Base-by-base conservation (phyloP, 1,284 basidiomycete species). In the Caloboletus inedulis region DNA sequence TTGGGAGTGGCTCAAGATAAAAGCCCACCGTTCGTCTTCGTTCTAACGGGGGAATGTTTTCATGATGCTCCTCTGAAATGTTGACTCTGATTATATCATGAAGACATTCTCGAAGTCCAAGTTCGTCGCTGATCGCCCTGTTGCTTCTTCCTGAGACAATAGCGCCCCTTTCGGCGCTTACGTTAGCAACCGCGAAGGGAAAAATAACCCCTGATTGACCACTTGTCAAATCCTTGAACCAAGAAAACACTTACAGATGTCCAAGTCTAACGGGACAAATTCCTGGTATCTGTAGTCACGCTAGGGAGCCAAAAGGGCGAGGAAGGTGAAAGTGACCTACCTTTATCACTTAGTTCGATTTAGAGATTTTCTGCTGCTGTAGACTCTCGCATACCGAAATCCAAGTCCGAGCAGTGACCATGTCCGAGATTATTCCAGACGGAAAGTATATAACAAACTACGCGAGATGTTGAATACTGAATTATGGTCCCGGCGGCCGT, bases 1-100 rank as follows among this genome's bases (percentile, higher is more conserved):
- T 23, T 30, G 31, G 40, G 45, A 57, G 64, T 65, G 65, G 58
- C 64, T 67, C 64, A 66, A 50, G 2, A 27, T 16, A 36, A 1
- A 29, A 41, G 2, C 19, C 8, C n/a, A 16, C 13, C 7, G 36
- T 44, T 41, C 36, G 18, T 34, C 52, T 34, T 52, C 31, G 37
- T 48, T 51, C 23, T 9, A n/a, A 6, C 16, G 2, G 13, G 39
- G 36, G 31, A 16, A 36, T 45, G 27, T 43, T 44, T 54, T 30
- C 13, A 48, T 46, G 42, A 47, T 46, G 43, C 34, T 12, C 35
- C 10, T 18, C 7, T n/a, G 18, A 36, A 34, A 35, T 35, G n/a
- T 18, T 12, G 18, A 19, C 18, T 9, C 7, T 19, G 35, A 30
- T 30, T 8, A 43, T 8, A 43, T 8, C 39, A 25, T 25, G 16